phyloP scores from a whole-genome alignment of 306 rosid species.

The apple (Malus domestica) region DNA sequence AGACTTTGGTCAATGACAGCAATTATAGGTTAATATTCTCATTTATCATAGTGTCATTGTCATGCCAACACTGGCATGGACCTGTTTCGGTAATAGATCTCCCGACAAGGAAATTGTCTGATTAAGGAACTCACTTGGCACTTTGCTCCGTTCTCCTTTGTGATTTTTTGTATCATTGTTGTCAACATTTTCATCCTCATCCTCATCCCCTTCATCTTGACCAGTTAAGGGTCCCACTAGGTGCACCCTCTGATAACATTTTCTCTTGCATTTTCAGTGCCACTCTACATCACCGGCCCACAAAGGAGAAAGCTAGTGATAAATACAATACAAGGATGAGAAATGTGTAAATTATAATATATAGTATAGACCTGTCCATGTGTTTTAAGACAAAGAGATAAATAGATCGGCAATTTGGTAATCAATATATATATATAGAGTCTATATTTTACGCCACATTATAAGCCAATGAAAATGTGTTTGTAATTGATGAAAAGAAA shows the following conservation, averaged over 20 bases:
- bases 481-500: too few relatives aligned
- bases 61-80: constrained; percentile 16
- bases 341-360: not conserved
- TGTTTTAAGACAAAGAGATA: not conserved
- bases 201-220: constrained; percentile 25
- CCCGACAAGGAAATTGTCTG: constrained; percentile 36
- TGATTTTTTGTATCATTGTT: constrained; percentile 22
- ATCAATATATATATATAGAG: not conserved
- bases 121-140: constrained; percentile 22
- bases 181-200: constrained; percentile 31
- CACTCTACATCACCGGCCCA: constrained; percentile 41
- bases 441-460: too few relatives aligned
- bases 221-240: constrained; percentile 12
- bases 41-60: not conserved
- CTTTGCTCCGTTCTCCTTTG: constrained; percentile 11
- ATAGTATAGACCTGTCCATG: not conserved
- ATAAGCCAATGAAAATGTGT: too few relatives aligned
- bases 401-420: not conserved
- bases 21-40: not conserved
- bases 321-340: constrained; percentile 7
- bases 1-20: not conserved
- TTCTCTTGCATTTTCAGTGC: constrained; percentile 27
- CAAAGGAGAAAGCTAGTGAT: constrained; percentile 16
- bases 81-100: constrained; percentile 67
- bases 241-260: constrained; percentile 34